Percentiles rank a stretch among this genome's conserved stretches.
phyloP scores from a whole-genome alignment of 768 basidiomycete genomes.

The Tephrocybe rancida region DNA sequence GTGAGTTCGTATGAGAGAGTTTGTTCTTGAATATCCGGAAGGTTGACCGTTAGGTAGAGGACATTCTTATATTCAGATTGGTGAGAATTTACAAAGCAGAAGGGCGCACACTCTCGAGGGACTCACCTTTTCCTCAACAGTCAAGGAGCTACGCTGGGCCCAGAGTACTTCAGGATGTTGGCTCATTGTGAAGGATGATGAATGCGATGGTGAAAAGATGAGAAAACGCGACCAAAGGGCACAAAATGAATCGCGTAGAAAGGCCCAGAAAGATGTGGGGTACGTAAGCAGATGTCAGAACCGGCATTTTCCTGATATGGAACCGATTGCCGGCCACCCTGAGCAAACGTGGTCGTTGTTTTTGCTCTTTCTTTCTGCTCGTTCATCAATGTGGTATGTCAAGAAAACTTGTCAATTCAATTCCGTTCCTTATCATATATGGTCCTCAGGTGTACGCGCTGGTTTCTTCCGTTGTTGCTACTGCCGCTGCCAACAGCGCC shows the following conservation, averaged over 20 bases:
- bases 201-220: background rate
- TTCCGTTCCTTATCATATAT: slow-evolving; percentile 3
- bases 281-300: slow-evolving; percentile 12
- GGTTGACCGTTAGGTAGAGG: slow-evolving; percentile 82
- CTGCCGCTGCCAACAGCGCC: slow-evolving; percentile 80
- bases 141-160: slow-evolving; percentile 87
- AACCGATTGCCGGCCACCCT: slow-evolving; percentile 1
- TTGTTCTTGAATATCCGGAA: slow-evolving; percentile 66
- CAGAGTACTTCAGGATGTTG: slow-evolving; percentile 89
- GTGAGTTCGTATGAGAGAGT: slow-evolving; percentile 66
- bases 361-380: background rate
- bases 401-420: background rate
- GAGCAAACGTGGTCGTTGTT: background rate
- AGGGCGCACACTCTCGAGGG: slow-evolving; percentile 17
- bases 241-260: slow-evolving; percentile 31
- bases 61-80: slow-evolving; percentile 63
- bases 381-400: slow-evolving; percentile 55
- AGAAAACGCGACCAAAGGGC: slow-evolving; percentile 21
- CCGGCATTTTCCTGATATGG: slow-evolving; percentile 5
- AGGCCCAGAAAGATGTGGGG: slow-evolving; percentile 41
- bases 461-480: slow-evolving; percentile 79
- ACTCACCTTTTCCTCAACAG: slow-evolving; percentile 66
- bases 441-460: slow-evolving; percentile 75
- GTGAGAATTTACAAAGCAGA: slow-evolving; percentile 1
- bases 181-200: slow-evolving; percentile 35